Percentiles rank a stretch among this genome's conserved stretches.
These are phyloP conservation scores for Diplodia mutila DNA, from an alignment of 2,329 filamentous ascomycete genomes.

Conservation along the genomic window DNA sequence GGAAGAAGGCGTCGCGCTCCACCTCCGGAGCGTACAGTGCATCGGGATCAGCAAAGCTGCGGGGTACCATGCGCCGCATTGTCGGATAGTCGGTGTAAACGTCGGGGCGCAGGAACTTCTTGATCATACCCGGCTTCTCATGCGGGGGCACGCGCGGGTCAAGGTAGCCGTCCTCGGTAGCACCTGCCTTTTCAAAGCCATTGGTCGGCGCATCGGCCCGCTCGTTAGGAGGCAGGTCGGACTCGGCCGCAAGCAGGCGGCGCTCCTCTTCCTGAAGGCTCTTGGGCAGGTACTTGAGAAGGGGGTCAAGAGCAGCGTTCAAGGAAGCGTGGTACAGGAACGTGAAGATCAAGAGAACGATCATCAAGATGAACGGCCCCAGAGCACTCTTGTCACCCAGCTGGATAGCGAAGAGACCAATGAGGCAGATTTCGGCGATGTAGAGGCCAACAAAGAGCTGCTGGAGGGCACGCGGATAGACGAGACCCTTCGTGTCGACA, in stretches of 20 bases:
- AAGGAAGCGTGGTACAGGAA: slow-evolving; percentile 26
- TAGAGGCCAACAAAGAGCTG: slow-evolving; percentile 54
- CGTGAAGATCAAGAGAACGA: slow-evolving; percentile 33
- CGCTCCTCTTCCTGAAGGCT: slow-evolving; percentile 26
- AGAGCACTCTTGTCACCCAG: slow-evolving; percentile 34
- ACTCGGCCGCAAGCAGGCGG: slow-evolving; percentile 21
- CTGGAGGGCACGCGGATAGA: slow-evolving; percentile 52
- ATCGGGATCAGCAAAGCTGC: slow-evolving; percentile 30
- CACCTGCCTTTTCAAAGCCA: slow-evolving; percentile 12
- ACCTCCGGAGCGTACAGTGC: slow-evolving; percentile 32
- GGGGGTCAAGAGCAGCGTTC: slow-evolving; percentile 26
- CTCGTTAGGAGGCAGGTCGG: slow-evolving; percentile 8
- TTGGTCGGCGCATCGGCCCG: slow-evolving; percentile 23
- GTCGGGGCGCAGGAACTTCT: slow-evolving; percentile 25
- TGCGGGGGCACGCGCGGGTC: slow-evolving; percentile 1
- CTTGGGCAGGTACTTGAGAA: slow-evolving; percentile 25
- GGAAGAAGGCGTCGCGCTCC: slow-evolving; percentile 48
- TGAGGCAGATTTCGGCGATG: slow-evolving; percentile 52
- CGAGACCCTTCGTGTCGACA: slow-evolving; percentile 52
- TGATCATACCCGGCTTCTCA: slow-evolving; percentile 19
- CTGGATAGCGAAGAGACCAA: slow-evolving; percentile 44
- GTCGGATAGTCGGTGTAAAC: slow-evolving; percentile 28
- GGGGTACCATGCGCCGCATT: slow-evolving; percentile 30
- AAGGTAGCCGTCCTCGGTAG: not conserved
- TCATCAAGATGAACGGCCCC: slow-evolving; percentile 40